phyloP scores from a whole-genome alignment of 805 yeast genomes.

The Spathaspora gorwiae region DNA sequence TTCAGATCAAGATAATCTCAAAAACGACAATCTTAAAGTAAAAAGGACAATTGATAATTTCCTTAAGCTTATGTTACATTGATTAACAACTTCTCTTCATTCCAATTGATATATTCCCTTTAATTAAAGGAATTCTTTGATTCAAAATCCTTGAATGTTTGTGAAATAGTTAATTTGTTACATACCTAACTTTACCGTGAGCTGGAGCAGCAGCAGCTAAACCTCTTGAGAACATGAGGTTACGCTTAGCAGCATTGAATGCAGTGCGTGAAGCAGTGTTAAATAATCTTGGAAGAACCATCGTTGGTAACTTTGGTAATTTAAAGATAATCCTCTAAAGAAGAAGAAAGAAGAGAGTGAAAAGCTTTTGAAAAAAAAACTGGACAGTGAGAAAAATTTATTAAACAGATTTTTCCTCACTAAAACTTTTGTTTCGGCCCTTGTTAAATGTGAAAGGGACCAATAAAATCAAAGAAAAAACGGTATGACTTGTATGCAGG shows the following conservation, averaged over 20 bases:
- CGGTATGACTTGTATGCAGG: not conserved
- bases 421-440: not conserved
- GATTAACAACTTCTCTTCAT: too few relatives aligned
- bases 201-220: constrained; percentile 72
- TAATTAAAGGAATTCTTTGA: not conserved
- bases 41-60: too few relatives aligned
- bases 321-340: constrained; percentile 9
- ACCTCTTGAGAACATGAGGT: constrained; percentile 63
- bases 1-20: too few relatives aligned
- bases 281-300: constrained; percentile 56
- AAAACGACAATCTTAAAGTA: too few relatives aligned
- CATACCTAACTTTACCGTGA: constrained; percentile 86
- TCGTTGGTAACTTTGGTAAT: constrained; percentile 22
- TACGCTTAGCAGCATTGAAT: constrained; percentile 83
- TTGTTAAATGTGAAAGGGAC: not conserved
- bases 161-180: constrained; percentile 16
- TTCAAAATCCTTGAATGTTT: not conserved
- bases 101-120: not conserved
- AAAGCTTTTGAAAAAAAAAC: not conserved
- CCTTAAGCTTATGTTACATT: too few relatives aligned
- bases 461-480: constrained; percentile 3
- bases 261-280: constrained; percentile 73
- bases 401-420: not conserved
- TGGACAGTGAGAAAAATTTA: not conserved
- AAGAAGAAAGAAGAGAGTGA: not conserved